Conservation (phyloP, 2,329 filamentous ascomycete genomes). For the Pseudocercospora eumusae region DNA sequence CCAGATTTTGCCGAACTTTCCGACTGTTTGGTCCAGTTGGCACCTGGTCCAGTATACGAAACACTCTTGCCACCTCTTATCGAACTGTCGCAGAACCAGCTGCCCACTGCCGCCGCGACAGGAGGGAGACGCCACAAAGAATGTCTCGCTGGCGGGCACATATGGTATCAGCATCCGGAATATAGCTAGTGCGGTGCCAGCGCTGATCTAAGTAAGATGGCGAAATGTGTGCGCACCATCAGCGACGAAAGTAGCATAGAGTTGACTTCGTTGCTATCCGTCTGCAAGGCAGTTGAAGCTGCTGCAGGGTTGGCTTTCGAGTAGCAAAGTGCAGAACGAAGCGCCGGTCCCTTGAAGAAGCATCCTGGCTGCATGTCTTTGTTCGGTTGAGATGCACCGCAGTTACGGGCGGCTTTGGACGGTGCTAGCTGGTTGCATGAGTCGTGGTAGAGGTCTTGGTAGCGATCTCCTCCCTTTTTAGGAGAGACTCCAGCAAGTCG, state of each 20-base stretch:
- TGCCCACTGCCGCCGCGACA: background rate
- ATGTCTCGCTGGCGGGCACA: background rate
- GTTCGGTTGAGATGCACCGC: slow-evolving; percentile 7
- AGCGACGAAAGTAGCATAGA: background rate
- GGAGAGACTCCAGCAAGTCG: background rate
- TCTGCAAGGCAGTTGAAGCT: slow-evolving; percentile 2
- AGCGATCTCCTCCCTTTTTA: background rate
- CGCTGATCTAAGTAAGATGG: background rate
- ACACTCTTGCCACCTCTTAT: background rate
- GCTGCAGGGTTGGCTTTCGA: slow-evolving; percentile 2
- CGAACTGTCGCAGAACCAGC: background rate
- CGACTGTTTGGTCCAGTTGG: background rate
- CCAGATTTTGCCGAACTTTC: background rate
- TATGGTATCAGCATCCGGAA: background rate
- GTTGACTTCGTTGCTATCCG: slow-evolving; percentile 2
- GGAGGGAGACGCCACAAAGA: background rate
- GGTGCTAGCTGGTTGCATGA: background rate
- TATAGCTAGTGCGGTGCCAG: background rate
- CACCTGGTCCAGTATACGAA: slow-evolving; percentile 3
- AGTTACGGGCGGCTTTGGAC: background rate
- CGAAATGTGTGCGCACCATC: background rate
- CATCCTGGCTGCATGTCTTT: slow-evolving; percentile 1
- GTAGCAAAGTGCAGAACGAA: background rate
- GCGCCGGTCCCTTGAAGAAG: background rate
- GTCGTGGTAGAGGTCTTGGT: background rate